Percentiles rank a stretch among this genome's conserved stretches.
These are phyloP conservation scores for Psilocybe tampanensis DNA, from an alignment of 768 basidiomycete species.

Conservation along the genomic window DNA sequence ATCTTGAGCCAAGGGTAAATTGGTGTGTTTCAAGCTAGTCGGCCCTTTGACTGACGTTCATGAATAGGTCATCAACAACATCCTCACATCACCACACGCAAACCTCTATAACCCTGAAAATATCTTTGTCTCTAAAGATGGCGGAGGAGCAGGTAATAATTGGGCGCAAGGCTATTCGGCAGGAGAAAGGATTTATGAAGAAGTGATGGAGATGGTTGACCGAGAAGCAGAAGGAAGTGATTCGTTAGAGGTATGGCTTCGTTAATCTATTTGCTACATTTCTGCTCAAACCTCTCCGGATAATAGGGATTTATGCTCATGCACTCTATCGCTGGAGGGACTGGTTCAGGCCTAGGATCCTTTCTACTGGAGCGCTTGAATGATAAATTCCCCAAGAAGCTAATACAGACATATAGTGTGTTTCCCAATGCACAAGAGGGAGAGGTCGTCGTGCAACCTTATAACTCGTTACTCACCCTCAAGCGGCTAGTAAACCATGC, in stretches of 20 bases:
- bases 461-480: conserved; percentile 92
- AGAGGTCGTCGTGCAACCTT: conserved; percentile 98
- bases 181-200: conserved; percentile 64
- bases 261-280: not conserved
- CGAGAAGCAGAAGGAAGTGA: conserved; percentile 17
- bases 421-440: conserved; percentile 94
- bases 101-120: conserved; percentile 98
- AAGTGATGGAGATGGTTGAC: conserved; percentile 18
- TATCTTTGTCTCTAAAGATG: conserved; percentile 93
- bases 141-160: conserved; percentile 99
- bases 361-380: conserved; percentile 95
- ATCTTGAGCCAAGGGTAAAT: conserved; percentile 92
- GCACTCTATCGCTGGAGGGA: conserved; percentile 98
- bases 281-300: conserved; percentile 30
- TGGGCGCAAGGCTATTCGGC: conserved; percentile 95
- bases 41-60: conserved; percentile 2
- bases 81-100: conserved; percentile 85
- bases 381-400: conserved; percentile 98
- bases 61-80: conserved; percentile 91
- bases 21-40: not conserved
- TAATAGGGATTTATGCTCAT: conserved; percentile 99
- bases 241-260: conserved; percentile 10
- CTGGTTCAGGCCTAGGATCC: conserved; percentile 98
- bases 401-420: conserved; percentile 98
- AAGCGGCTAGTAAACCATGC: conserved; percentile 96